Conservation (phyloP, 495 filamentous ascomycete species). For the Tuber melanosporum region DNA sequence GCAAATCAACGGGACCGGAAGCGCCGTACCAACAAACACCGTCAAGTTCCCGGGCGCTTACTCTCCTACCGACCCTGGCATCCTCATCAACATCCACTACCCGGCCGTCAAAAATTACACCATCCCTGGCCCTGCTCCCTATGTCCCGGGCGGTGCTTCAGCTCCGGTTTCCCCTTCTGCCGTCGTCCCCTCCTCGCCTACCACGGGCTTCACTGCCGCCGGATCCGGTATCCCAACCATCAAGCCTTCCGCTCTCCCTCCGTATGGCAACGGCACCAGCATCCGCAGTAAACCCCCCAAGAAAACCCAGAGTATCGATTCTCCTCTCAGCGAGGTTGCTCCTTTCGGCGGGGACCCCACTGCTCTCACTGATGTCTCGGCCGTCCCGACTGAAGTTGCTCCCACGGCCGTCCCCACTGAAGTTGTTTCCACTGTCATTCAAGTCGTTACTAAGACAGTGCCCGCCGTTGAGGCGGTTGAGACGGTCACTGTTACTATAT, state of each 20-base stretch:
- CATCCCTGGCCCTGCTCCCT: slow-evolving; percentile 52
- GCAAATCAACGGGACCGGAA: slow-evolving; percentile 60
- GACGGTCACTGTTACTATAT: slow-evolving; percentile 12
- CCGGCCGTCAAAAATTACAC: slow-evolving; percentile 47
- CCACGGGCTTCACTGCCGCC: neutral
- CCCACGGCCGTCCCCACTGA: too few species aligned
- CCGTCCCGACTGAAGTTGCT: slow-evolving; percentile 3
- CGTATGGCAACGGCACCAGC: slow-evolving; percentile 20
- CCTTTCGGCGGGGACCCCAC: neutral
- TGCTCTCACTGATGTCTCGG: neutral
- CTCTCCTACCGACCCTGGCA: slow-evolving; percentile 53
- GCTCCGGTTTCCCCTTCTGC: neutral
- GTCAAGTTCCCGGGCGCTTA: slow-evolving; percentile 59
- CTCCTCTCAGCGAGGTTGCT: neutral
- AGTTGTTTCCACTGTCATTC: slow-evolving; percentile 13
- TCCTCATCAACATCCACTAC: slow-evolving; percentile 45
- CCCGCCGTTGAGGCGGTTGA: slow-evolving; percentile 20
- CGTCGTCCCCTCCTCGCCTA: neutral
- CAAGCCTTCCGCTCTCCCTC: slow-evolving; percentile 8
- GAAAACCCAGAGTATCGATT: neutral
- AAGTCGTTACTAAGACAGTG: slow-evolving; percentile 5
- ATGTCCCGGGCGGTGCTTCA: slow-evolving; percentile 23
- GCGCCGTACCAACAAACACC: slow-evolving; percentile 52
- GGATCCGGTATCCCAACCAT: slow-evolving; percentile 22
- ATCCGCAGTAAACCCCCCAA: neutral